Percentiles rank a stretch among this genome's conserved stretches.
phyloP scores from a whole-genome alignment of 805 yeast genomes.

The Kuraishia hungarica region DNA sequence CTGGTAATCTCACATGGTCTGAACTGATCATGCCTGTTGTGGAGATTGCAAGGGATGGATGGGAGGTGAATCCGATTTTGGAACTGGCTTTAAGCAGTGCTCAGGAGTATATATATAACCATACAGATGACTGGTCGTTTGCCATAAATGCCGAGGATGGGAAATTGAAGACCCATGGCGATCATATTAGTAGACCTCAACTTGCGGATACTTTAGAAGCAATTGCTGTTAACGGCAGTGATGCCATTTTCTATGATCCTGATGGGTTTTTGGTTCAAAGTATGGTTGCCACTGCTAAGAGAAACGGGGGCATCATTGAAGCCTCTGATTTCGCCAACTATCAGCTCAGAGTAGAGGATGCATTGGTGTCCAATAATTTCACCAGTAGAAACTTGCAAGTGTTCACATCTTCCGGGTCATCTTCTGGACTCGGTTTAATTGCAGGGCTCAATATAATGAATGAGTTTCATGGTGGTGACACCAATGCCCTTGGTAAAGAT shows the following conservation, averaged over 20 bases:
- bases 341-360: constrained; percentile 36
- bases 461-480: constrained; percentile 23
- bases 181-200: constrained; percentile 46
- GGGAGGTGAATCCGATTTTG: constrained; percentile 38
- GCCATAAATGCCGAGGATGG: constrained; percentile 24
- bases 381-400: constrained; percentile 22
- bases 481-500: constrained; percentile 10
- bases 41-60: constrained; percentile 57
- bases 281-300: constrained; percentile 39
- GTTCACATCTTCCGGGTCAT: constrained; percentile 60
- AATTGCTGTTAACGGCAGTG: constrained; percentile 72
- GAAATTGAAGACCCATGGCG: constrained; percentile 41
- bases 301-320: constrained; percentile 60
- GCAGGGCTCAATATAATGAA: constrained; percentile 67
- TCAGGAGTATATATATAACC: constrained; percentile 20
- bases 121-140: constrained; percentile 47
- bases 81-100: constrained; percentile 31
- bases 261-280: constrained; percentile 61
- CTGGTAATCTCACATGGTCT: constrained; percentile 65
- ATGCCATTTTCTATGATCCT: constrained; percentile 77
- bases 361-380: constrained; percentile 30
- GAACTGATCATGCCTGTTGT: constrained; percentile 72
- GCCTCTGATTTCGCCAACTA: constrained; percentile 62
- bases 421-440: constrained; percentile 76
- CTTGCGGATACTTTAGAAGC: constrained; percentile 59